Evolutionary conservation across 768 basidiomycete genomes (phyloP).

Genomic region (Polyporus arcularius): DNA sequence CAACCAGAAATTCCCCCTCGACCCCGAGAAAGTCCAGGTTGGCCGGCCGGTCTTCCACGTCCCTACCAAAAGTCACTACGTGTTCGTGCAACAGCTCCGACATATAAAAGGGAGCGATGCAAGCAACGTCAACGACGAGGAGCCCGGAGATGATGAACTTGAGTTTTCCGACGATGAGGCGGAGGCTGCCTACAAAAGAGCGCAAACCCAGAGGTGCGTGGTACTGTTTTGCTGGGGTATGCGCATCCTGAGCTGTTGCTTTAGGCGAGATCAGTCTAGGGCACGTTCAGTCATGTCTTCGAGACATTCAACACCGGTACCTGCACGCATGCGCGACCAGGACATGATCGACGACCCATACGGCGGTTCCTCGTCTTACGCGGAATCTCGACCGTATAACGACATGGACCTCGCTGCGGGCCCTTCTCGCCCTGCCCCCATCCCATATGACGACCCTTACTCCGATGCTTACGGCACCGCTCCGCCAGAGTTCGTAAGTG

Average conservation of each 20-base stretch:
- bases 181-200: conserved; percentile 72
- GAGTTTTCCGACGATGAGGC: conserved; percentile 97
- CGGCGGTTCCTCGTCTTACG: conserved; percentile 58
- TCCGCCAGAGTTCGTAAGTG: not conserved
- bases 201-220: conserved; percentile 44
- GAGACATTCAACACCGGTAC: conserved; percentile 53
- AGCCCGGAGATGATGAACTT: conserved; percentile 83
- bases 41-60: conserved; percentile 80
- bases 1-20: conserved; percentile 61
- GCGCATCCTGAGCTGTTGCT: not conserved
- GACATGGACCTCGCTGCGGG: conserved; percentile 61
- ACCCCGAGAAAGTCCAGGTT: conserved; percentile 53
- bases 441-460: conserved; percentile 83
- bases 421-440: conserved; percentile 63
- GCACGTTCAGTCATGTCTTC: conserved; percentile 50
- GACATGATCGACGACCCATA: conserved; percentile 54
- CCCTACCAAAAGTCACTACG: conserved; percentile 76
- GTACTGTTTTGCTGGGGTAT: not conserved
- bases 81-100: conserved; percentile 75
- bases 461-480: conserved; percentile 32
- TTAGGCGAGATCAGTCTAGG: conserved; percentile 56
- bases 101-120: conserved; percentile 87
- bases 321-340: conserved; percentile 55
- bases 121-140: conserved; percentile 93
- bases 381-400: conserved; percentile 61